These are phyloP conservation scores for Dissophora globulifera DNA, from an alignment of 192 early-diverging fungal species.

Conservation along the genomic window DNA sequence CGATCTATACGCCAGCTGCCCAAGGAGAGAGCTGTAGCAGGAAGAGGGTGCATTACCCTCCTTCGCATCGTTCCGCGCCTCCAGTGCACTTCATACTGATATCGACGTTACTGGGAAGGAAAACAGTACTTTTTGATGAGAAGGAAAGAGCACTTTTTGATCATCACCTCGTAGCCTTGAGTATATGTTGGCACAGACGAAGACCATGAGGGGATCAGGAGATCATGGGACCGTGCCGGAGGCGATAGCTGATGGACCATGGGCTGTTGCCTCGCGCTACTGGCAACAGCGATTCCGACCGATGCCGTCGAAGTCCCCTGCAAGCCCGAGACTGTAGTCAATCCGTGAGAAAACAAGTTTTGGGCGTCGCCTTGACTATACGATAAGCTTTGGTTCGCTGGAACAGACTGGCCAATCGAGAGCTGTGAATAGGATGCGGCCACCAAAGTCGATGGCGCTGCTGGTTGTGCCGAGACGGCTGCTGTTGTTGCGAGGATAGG, in stretches of 20 bases:
- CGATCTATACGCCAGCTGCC: too few relatives aligned
- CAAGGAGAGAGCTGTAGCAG: too few relatives aligned
- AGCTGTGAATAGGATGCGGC: neutral
- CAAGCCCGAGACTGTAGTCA: neutral
- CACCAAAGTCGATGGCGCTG: neutral
- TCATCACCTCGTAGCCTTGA: slow-evolving; percentile 27
- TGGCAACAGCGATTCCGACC: neutral
- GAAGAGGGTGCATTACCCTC: too few relatives aligned
- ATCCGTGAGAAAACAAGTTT: neutral
- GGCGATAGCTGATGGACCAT: slow-evolving; percentile 3
- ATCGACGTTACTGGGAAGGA: too few relatives aligned
- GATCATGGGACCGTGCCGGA: slow-evolving; percentile 3
- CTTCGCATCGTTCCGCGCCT: too few relatives aligned
- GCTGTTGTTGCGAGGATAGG: slow-evolving; percentile 12
- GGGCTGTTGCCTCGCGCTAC: neutral
- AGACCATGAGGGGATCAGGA: slow-evolving; percentile 13
- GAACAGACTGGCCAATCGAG: neutral
- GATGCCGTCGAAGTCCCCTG: neutral
- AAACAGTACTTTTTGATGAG: too few relatives aligned
- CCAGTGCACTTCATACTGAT: too few relatives aligned
- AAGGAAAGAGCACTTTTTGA: too few relatives aligned
- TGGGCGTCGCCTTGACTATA: slow-evolving; percentile 3
- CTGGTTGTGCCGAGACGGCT: too few relatives aligned
- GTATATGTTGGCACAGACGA: slow-evolving; percentile 13
- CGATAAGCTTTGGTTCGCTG: neutral